A percentile compares a stretch with the other conserved stretches of the same genome.
Conservation (phyloP, 495 filamentous ascomycete species). For the Talaromyces liani region DNA sequence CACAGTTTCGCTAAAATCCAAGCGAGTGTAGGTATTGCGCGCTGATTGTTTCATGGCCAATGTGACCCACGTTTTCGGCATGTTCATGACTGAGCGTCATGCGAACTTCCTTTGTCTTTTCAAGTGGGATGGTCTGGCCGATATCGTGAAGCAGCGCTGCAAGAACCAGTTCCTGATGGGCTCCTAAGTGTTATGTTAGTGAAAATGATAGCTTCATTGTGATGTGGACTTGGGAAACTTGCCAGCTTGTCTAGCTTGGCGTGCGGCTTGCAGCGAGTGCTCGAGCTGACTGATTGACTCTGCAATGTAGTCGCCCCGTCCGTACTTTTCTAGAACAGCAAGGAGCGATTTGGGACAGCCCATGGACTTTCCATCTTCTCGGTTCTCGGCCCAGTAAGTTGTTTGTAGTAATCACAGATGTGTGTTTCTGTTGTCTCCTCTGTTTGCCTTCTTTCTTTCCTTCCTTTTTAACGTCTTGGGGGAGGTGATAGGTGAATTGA, state of each 20-base stretch:
- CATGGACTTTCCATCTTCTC: conserved; percentile 6
- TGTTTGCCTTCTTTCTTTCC: background rate
- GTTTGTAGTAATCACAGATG: background rate
- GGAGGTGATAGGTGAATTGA: background rate
- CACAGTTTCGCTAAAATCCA: conserved; percentile 34
- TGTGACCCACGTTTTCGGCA: conserved; percentile 29
- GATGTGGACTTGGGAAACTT: background rate
- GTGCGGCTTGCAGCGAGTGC: conserved; percentile 37
- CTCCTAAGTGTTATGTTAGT: conserved; percentile 11
- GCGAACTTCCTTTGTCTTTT: conserved; percentile 21
- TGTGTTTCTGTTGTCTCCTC: no score
- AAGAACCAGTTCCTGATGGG: conserved; percentile 28
- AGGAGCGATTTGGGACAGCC: conserved; percentile 16
- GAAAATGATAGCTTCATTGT: conserved; percentile 2
- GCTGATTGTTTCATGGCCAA: conserved; percentile 36
- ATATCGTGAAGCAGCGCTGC: conserved; percentile 40
- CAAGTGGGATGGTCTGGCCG: conserved; percentile 32
- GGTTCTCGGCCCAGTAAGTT: background rate
- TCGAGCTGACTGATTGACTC: conserved; percentile 41
- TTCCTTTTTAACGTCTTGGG: background rate
- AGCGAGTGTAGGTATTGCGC: conserved; percentile 28
- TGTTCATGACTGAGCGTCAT: conserved; percentile 18
- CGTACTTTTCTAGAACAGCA: conserved; percentile 22
- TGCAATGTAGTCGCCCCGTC: conserved; percentile 30
- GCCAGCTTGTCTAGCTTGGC: conserved; percentile 23